Evolutionary conservation across 1,139 yeast genomes (phyloP), one percentile per base, ranked within the genome.

Genomic region (Kluyveromyces sp.): DNA sequence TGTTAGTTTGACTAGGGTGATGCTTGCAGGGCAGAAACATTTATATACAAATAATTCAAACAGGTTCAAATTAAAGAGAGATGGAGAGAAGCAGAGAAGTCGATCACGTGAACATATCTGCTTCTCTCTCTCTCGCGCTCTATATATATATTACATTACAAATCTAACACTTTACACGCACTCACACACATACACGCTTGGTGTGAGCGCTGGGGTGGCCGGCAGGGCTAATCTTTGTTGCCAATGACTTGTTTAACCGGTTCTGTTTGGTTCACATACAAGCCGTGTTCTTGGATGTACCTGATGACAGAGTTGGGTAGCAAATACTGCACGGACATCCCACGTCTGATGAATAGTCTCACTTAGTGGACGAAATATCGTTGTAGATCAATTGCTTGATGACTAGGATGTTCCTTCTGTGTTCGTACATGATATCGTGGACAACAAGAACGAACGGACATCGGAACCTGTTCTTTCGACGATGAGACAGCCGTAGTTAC

Each of bases 381-480:
- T 92, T 92, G 70, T 92, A 92, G 53, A 92, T 94, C 64, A 92
- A 76, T 69, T 92, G 99, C 62, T 90, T 92, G 63, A 92, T 92
- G 37, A 90, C 97, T 60, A 94, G 72, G 39, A 92, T 94, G 64
- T 94, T 94, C 58, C 94, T 78, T 47, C 97, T 74, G 65, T 92
- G 97, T 66, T 92, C 96, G 65, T 90, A 92, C 96, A 92, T 87
- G 57, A 92, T 85, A 64, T 92, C 98, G 68, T 92, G 98, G 92
- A 81, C 52, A 92, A 72, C 59, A 92, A 70, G 72, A 92, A 92
- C 41, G 90, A 81, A 61, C 97, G 77, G 41, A 94, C 98, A 66
- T 92, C 99, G 7, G 94, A 77, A 4, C 98, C 98, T 0, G 98
- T 90, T 59, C 99, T 75, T 71, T 92, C 99, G 25, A 92, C 96